A percentile compares a stretch with the other conserved stretches of the same genome.
Evolutionary conservation across 352 stramenopile species (phyloP).

Genomic region (Blastocystis hominis): DNA sequence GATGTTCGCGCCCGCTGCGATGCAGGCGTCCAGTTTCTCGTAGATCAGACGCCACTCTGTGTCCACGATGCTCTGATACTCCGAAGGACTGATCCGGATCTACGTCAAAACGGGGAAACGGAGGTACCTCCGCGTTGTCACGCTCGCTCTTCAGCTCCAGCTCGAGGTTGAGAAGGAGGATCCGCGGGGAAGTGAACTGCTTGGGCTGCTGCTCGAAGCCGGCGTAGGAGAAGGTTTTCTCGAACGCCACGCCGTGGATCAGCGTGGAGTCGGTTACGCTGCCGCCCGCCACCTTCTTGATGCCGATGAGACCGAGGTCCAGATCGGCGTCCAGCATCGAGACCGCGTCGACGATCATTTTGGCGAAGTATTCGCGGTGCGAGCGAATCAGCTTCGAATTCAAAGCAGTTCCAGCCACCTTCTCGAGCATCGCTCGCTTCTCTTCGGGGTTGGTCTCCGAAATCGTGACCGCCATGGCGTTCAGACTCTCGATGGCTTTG

Average conservation of each 20-base stretch:
- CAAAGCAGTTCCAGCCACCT: slow-evolving; percentile 83
- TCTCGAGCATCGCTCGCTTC: slow-evolving; percentile 73
- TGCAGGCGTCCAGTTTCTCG: slow-evolving; percentile 83
- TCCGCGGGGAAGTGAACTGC: slow-evolving; percentile 85
- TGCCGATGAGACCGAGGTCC: slow-evolving; percentile 76
- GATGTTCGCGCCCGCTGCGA: slow-evolving; percentile 83
- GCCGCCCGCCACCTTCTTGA: slow-evolving; percentile 94
- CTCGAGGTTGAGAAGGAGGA: slow-evolving; percentile 94
- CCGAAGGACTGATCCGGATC: slow-evolving; percentile 82
- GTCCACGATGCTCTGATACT: slow-evolving; percentile 98
- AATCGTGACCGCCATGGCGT: slow-evolving; percentile 74
- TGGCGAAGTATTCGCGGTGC: slow-evolving; percentile 91
- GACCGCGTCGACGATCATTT: slow-evolving; percentile 93
- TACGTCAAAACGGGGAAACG: background rate
- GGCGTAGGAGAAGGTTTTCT: slow-evolving; percentile 98
- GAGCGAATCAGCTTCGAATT: slow-evolving; percentile 95
- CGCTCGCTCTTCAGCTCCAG: slow-evolving; percentile 97
- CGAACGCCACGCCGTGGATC: slow-evolving; percentile 92
- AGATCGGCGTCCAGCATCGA: slow-evolving; percentile 76
- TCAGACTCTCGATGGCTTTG: slow-evolving; percentile 74
- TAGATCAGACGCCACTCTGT: slow-evolving; percentile 99
- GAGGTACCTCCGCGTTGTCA: slow-evolving; percentile 87
- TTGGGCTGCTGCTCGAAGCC: slow-evolving; percentile 99
- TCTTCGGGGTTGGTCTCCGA: slow-evolving; percentile 69
- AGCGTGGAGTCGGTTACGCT: slow-evolving; percentile 92